Base-by-base conservation (phyloP, 257 asterid genomes). In the Primulina tabacum region DNA sequence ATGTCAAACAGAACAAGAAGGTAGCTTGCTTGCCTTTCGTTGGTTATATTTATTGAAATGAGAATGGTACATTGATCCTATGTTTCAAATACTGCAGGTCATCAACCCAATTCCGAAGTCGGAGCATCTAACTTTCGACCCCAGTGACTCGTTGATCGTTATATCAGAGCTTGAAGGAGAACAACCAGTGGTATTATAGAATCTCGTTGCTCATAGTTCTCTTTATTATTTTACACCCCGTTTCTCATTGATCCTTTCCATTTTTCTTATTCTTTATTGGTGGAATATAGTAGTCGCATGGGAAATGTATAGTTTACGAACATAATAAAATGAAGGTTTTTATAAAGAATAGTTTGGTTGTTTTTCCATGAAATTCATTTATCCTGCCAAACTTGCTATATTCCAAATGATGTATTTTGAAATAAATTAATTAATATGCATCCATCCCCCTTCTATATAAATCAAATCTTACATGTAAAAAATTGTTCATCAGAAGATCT, bases 151-250 rank as follows among this genome's bases (percentile, higher is more conserved):
- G 8, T 69, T 90, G 74, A 93, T 93, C 38, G 96, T 92, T 73
- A 90, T 92, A 77, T 88, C 97, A 14, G 95, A 92, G 82, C 89
- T 90, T 61, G 94, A 92, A 83, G 90, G 95, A 78, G 95, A 88
- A 73, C 90, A 84, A 65, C 80, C 91, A 3, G 75, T 88, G 57
- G 74, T 76, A 40, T 50, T 69, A 71, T 69, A 76, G 68, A 55
- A n/a, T 74, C 32, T 52, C 12, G 18, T 50, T 56, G 63, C 20
- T 55, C 62, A 26, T 65, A 56, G n/a, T 47, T 47, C 55, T 47
- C 18, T 9, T 38, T 47, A 14, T 4, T 12, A 47, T 12, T 43
- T 43, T 43, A 12, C 10, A 0, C 2, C 12, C 3, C 7, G n/a
- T 47, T 47, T 47, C 3, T 34, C 38, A 34, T 34, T 7, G 38